Base-by-base conservation (phyloP, 495 filamentous ascomycete genomes). In the Haplographium delicatum region DNA sequence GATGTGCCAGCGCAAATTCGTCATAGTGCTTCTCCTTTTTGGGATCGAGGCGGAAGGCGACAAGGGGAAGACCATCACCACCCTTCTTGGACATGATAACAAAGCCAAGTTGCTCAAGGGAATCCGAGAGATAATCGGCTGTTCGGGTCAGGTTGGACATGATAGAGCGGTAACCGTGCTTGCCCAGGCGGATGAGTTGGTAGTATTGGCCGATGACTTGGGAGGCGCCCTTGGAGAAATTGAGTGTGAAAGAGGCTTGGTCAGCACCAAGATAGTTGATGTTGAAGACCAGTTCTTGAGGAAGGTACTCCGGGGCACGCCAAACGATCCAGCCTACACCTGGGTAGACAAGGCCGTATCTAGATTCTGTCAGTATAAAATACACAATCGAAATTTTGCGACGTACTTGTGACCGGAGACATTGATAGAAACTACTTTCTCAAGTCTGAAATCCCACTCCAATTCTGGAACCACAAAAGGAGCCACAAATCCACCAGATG, bases 191-290 rank as follows among this genome's bases (percentile, higher is more conserved):
- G 68, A 96, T 93, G 63, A 96, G 71, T 65, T 95, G 90, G 71
- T 96, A 96, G 26, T 96, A 96, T 66, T 96, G 90, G 25, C 90
- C 90, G 61, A 96, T 95, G 54, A 96, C 82, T 59, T 95, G 90
- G 31, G 83, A 83, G 37, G 90, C 90, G 49, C 90, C 90, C 67
- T 93, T 91, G 64, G 84, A 89, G 74, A 96, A 96, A 73, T 96
- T 96, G 44, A 96, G 78, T n/a, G 90, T 96, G 74, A 95, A 95
- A 44, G 88, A 94, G n/a, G 89, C 82, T 68, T 96, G 90, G 58
- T 96, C 88, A 20, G 90, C 86, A 46, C 90, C 90, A 2, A 96
- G 83, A 65, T 96, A 96, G 71, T 96, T 96, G 76, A 95, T 91
- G 75, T 94, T 95, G 79, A 96, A 96, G 60, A 96, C 87, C 30